Evolutionary conservation across 352 stramenopile species (phyloP).

Genomic region (Pythium periplocum): DNA sequence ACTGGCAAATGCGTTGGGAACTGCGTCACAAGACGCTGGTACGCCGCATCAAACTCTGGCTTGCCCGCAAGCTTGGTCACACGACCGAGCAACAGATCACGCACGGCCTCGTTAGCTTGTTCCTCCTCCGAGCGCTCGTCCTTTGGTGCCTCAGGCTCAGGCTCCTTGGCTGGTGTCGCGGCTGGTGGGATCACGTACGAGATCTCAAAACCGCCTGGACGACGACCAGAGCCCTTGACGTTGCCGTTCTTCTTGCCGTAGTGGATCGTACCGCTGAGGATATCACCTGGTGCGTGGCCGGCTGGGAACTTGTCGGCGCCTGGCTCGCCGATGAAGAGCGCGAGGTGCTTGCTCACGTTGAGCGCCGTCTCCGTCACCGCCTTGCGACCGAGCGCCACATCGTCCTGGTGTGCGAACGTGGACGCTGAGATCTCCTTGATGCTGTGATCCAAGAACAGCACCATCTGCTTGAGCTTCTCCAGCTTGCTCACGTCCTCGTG

Average conservation of each 20-base stretch:
- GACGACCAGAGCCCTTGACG: slow-evolving; percentile 53
- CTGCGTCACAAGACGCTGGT: slow-evolving; percentile 41
- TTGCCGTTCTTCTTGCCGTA: slow-evolving; percentile 71
- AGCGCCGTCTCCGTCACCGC: slow-evolving; percentile 43
- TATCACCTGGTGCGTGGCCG: slow-evolving; percentile 46
- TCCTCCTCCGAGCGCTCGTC: slow-evolving; percentile 67
- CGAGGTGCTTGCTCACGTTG: slow-evolving; percentile 44
- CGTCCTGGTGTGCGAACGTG: slow-evolving; percentile 64
- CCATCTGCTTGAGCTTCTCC: slow-evolving; percentile 77
- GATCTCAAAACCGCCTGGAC: slow-evolving; percentile 65
- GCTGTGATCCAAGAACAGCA: slow-evolving; percentile 66
- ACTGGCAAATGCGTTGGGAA: slow-evolving; percentile 57
- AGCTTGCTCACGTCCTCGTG: slow-evolving; percentile 82
- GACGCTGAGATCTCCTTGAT: slow-evolving; percentile 64
- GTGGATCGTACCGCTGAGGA: slow-evolving; percentile 60
- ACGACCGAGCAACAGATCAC: slow-evolving; percentile 59
- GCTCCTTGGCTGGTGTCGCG: slow-evolving; percentile 47
- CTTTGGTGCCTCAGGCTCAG: slow-evolving; percentile 56
- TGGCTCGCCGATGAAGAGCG: slow-evolving; percentile 74
- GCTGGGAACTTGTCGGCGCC: slow-evolving; percentile 62
- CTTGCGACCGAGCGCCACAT: slow-evolving; percentile 55
- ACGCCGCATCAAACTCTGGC: slow-evolving; percentile 46
- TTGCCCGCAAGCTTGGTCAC: slow-evolving; percentile 70
- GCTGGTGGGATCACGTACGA: slow-evolving; percentile 69
- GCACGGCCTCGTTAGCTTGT: slow-evolving; percentile 65